Evolutionary conservation across 2,329 filamentous ascomycete genomes (phyloP).

Genomic region (Penicillium vulpinum): DNA sequence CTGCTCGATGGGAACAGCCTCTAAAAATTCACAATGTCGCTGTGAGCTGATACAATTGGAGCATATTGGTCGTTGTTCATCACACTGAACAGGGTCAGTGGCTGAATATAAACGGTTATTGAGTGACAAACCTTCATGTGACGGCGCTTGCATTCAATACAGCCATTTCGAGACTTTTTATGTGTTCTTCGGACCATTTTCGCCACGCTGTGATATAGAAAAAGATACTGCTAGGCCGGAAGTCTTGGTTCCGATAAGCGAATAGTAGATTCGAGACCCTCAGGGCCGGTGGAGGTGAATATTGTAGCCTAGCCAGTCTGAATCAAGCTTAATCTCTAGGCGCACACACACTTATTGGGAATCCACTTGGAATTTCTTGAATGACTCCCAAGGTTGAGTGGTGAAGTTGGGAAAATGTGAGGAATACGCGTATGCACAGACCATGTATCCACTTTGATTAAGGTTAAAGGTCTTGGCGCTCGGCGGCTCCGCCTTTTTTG

Average conservation of each 20-base stretch:
- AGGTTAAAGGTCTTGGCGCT: not conserved
- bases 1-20: not conserved
- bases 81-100: conserved; percentile 28
- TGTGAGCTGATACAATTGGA: conserved; percentile 33
- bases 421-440: conserved; percentile 7
- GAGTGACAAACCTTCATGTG: conserved; percentile 37
- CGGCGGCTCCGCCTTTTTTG: not conserved
- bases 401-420: not conserved
- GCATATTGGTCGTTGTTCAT: conserved; percentile 35
- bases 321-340: not conserved
- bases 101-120: not conserved
- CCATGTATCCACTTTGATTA: not conserved
- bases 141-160: conserved; percentile 39
- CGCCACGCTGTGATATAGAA: not conserved
- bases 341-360: not conserved
- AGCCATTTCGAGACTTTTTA: conserved; percentile 40
- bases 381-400: not conserved
- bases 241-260: not conserved
- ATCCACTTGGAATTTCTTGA: not conserved
- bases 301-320: not conserved
- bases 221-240: not conserved
- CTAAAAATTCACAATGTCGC: conserved; percentile 20
- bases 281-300: not conserved
- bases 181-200: conserved; percentile 30
- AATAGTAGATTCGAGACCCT: not conserved